Conservation (phyloP, 2,329 filamentous ascomycete species). For the Beauveria sp. region DNA sequence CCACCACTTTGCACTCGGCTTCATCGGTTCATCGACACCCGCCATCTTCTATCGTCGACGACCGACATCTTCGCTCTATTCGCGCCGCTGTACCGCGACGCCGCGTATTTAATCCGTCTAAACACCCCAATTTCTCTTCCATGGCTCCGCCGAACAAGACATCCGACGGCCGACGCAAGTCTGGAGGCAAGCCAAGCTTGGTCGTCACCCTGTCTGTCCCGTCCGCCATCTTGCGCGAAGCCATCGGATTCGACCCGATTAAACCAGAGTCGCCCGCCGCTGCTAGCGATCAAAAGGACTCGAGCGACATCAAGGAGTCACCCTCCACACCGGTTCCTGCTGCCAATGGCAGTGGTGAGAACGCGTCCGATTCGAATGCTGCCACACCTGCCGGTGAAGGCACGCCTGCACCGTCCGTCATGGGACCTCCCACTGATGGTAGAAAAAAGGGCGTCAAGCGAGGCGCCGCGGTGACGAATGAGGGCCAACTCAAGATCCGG, state of each 20-base stretch:
- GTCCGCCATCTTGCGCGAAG: slow-evolving; percentile 41
- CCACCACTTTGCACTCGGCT: background rate
- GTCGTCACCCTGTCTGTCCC: slow-evolving; percentile 48
- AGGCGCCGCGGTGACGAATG: slow-evolving; percentile 54
- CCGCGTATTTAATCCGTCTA: background rate
- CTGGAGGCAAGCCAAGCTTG: slow-evolving; percentile 27
- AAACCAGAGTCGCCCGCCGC: slow-evolving; percentile 39
- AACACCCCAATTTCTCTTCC: slow-evolving; percentile 3
- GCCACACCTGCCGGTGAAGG: slow-evolving; percentile 48
- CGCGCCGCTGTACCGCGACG: background rate
- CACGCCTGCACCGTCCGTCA: slow-evolving; percentile 47
- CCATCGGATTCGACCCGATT: slow-evolving; percentile 33
- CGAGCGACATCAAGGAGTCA: slow-evolving; percentile 35
- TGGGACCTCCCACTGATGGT: slow-evolving; percentile 54
- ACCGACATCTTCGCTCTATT: background rate
- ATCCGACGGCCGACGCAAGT: slow-evolving; percentile 30
- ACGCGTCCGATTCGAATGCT: slow-evolving; percentile 51
- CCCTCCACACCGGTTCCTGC: slow-evolving; percentile 34
- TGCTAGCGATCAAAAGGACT: slow-evolving; percentile 26
- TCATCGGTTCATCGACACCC: background rate
- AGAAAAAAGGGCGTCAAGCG: slow-evolving; percentile 75
- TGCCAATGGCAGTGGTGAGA: slow-evolving; percentile 43
- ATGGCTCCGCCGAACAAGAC: slow-evolving; percentile 30
- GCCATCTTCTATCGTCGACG: background rate
- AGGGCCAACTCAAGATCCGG: slow-evolving; percentile 60